Evolutionary conservation across 2,329 filamentous ascomycete species (phyloP), one percentile per base, ranked within the genome.

Genomic region (Colletotrichum viniferum): DNA sequence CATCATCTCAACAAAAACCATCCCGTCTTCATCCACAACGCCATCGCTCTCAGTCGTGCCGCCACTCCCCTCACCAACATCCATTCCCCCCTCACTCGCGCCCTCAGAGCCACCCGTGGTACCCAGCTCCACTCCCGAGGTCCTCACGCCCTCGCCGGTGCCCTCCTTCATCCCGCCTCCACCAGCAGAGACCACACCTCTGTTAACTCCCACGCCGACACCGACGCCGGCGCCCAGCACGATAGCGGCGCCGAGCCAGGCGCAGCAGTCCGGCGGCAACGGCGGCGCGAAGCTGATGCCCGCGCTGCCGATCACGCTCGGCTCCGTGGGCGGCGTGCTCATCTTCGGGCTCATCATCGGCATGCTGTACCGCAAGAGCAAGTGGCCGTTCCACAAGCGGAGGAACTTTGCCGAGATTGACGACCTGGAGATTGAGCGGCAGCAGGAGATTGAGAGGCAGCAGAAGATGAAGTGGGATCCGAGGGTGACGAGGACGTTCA

Each of bases 381-480:
- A 28, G 55, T 75, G 77, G 63, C 76, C 74, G 5, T 77, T 77
- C 32, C 28, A 38, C 48, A 56, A 36, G 12, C n/a, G 67, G 32
- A n/a, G 67, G 2, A 55, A 64, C 16, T 70, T 74, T 36, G 77
- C 68, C 3, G 38, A 71, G 60, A 52, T 77, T 26, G 76, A 77
- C 30, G 74, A 77, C 34, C 12, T 73, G 7, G 76, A 76, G 43
- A 65, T 71, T 7, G 76, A 74, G 67, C 55, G 71, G 48, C 66
- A 77, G 58, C 74, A 74, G 58, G 71, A 72, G 61, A 28, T 77
- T 1, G 75, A 77, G 61, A 67, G 65, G 62, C 58, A 67, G 70
- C 60, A 74, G 21, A 74, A 70, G 67, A 65, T 48, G 63, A 77
- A 77, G 75, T 77, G 74, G 75, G 77, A 77, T 34, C 77, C 77